Percentiles rank a stretch among this genome's conserved stretches.
phyloP scores from a whole-genome alignment of 169 alveolate genomes.

The Eimeria maxima region DNA sequence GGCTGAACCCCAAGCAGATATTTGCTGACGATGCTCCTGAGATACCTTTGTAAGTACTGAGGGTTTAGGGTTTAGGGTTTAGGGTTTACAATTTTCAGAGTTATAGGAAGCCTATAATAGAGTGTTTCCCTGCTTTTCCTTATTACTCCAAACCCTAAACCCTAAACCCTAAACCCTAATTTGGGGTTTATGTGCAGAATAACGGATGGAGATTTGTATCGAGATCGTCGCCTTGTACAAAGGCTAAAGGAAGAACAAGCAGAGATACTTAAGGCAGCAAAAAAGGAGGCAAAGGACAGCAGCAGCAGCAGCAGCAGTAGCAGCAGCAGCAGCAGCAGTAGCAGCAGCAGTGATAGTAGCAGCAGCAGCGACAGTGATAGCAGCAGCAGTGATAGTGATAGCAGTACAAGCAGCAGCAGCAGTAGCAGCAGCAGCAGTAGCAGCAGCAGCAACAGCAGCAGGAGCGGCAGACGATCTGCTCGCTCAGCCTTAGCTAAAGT shows the following conservation, averaged over 20 bases:
- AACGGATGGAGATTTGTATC: conserved; percentile 70
- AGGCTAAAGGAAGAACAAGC: conserved; percentile 2
- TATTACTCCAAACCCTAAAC: neutral
- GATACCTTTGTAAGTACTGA: conserved; percentile 2
- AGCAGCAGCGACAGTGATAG: conserved; percentile 34
- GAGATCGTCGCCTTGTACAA: conserved; percentile 66
- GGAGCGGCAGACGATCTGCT: neutral
- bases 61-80: conserved; percentile 49
- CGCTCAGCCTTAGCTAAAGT: neutral
- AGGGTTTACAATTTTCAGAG: neutral
- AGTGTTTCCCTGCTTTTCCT: neutral
- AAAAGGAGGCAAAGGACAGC: neutral
- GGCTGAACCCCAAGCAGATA: conserved; percentile 14
- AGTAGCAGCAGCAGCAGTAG: conserved; percentile 34
- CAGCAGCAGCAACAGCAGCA: conserved; percentile 44
- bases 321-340: conserved; percentile 15
- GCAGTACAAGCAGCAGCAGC: conserved; percentile 41
- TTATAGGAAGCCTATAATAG: neutral
- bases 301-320: neutral
- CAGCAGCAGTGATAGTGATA: neutral
- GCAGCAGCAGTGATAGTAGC: conserved; percentile 47
- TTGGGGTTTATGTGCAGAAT: conserved; percentile 34
- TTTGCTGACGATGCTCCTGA: conserved; percentile 43
- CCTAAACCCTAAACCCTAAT: conserved; percentile 29
- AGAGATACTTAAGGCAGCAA: neutral